Base-by-base conservation (phyloP, 2,329 filamentous ascomycete species). In the Cytospora mali region DNA sequence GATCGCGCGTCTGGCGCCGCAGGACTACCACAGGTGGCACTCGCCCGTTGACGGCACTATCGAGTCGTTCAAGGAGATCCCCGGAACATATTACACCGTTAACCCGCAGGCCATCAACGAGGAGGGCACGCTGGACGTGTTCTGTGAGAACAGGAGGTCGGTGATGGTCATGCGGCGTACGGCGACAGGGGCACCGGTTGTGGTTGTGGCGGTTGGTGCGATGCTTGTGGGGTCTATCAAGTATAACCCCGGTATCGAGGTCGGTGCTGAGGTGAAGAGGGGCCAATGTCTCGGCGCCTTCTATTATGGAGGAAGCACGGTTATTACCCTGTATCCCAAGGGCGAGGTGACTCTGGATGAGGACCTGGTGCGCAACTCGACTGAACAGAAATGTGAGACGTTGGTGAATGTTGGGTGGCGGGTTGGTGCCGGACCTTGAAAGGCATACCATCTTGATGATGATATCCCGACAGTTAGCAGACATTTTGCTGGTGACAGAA, bases 1-100 rank as follows among this genome's bases (percentile, higher is more conserved):
- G 6, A 77, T 75, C 60, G 79, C 78, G 61, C 72, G 76, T 5
- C 68, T 80, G 2, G 75, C 72, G 28, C 76, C 77, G 13, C 77
- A 80, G 69, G 77, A 80, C 66, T 80, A 80, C 63, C 78, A 80
- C 66, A 73, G 78, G 5, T 80, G 76, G 64, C 78, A 80, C 68
- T 74, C 73, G 3, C 79, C 78, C 3, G 76, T 80, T 3, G 69
- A 69, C 0, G 78, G 79, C 1, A 74, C 57, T 3, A 69, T 80
- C 2, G 74, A 71, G 63, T 68, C 69, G 63, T 76, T 74, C 57
- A 72, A 72, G 54, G 72, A 73, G 11, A 74, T 80, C 18, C 75
- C 76, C 0, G 77, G 78, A 0, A 74, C 77, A 52, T 79, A 79
- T 64, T 80, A 79, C 58, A 72, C 77, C 48, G 76, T 80, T 28